Evolutionary conservation across 306 rosid genomes (phyloP).

Genomic region (Geum urbanum): DNA sequence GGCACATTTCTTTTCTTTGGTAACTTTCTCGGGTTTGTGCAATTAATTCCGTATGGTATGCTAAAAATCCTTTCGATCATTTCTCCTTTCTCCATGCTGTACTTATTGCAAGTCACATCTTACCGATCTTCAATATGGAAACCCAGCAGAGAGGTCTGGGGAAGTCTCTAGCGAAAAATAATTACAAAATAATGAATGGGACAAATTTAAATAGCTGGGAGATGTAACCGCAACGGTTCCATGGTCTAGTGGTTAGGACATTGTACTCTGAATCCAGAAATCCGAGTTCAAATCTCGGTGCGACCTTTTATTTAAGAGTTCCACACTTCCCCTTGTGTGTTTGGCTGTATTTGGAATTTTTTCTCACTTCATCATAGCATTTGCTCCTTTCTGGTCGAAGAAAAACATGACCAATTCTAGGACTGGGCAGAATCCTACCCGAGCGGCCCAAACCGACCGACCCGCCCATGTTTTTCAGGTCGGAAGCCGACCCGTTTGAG

Average conservation of each 20-base stretch:
- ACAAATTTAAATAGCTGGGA: neutral
- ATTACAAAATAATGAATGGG: neutral
- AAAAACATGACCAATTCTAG: neutral
- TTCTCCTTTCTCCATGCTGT: too few relatives aligned
- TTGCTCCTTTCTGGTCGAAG: neutral
- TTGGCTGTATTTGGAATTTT: neutral
- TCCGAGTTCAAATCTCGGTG: constrained; percentile 87
- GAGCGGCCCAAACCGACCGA: too few relatives aligned
- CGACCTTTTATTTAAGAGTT: constrained; percentile 38
- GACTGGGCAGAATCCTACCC: too few relatives aligned
- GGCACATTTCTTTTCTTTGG: neutral
- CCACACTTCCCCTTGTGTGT: neutral
- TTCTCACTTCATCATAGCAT: neutral
- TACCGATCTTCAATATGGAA: too few relatives aligned
- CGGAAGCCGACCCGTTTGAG: too few relatives aligned
- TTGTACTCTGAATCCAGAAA: constrained; percentile 88
- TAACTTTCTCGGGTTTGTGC: too few relatives aligned
- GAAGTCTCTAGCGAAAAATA: constrained; percentile 31
- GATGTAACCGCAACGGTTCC: constrained; percentile 29
- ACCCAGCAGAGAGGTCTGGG: constrained; percentile 12
- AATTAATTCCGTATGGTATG: too few relatives aligned
- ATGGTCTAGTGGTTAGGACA: constrained; percentile 92
- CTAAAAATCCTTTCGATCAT: too few relatives aligned
- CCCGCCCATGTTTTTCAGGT: too few relatives aligned
- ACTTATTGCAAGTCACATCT: neutral